Evolutionary conservation across 2,329 filamentous ascomycete species (phyloP).

Genomic region (Apiospora kogelbergensis): DNA sequence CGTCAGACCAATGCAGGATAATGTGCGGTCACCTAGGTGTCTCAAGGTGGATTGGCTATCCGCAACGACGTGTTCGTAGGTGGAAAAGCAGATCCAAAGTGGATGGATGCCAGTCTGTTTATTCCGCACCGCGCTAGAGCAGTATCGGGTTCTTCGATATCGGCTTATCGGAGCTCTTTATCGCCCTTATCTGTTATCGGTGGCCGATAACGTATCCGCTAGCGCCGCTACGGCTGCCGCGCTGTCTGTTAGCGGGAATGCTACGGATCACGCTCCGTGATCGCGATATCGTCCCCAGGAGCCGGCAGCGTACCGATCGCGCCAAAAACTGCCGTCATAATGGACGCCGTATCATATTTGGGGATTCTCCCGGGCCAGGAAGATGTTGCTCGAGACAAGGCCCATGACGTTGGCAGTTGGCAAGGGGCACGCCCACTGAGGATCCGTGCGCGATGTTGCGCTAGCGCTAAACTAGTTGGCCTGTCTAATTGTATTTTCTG

Average conservation of each 20-base stretch:
- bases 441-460: conserved; percentile 79
- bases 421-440: conserved; percentile 72
- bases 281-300: conserved; percentile 43
- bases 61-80: background rate
- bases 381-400: conserved; percentile 67
- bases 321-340: conserved; percentile 65
- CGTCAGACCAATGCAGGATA: background rate
- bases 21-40: too few species aligned
- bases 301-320: conserved; percentile 51
- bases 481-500: too few species aligned
- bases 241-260: too few species aligned
- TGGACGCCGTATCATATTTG: conserved; percentile 65
- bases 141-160: background rate
- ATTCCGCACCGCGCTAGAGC: background rate
- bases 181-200: background rate
- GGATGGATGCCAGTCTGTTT: background rate
- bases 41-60: background rate
- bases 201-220: too few species aligned
- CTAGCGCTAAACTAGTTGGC: too few species aligned
- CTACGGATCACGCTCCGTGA: too few species aligned
- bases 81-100: background rate
- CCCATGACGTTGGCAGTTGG: conserved; percentile 79
- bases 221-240: too few species aligned
- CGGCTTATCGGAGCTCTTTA: background rate
- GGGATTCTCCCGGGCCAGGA: conserved; percentile 62